These are phyloP conservation scores for Allomyces macrogynus DNA, from an alignment of 192 early-diverging fungal genomes.

Conservation along the genomic window DNA sequence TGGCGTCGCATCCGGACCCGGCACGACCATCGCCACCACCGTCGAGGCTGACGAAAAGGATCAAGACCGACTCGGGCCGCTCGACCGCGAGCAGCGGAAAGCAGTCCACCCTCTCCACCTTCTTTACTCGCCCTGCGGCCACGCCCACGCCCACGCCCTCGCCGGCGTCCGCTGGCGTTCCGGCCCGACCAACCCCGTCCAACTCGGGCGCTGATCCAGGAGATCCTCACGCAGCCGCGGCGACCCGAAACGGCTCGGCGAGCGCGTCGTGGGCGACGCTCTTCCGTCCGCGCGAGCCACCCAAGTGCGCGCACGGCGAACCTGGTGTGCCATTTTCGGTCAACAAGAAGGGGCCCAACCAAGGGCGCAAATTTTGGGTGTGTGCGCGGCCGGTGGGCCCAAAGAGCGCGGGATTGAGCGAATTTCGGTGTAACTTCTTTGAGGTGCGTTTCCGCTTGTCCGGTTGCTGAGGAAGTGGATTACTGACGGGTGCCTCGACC, in stretches of 20 bases:
- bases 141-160: no score
- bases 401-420: not conserved
- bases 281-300: conserved; percentile 20
- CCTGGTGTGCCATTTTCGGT: conserved; percentile 39
- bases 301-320: conserved; percentile 43
- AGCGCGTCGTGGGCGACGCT: conserved; percentile 35
- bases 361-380: conserved; percentile 42
- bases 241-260: conserved; percentile 7
- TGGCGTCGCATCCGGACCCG: no score
- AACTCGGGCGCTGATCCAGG: conserved; percentile 3
- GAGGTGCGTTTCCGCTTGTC: not conserved
- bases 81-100: no score
- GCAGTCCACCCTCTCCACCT: no score
- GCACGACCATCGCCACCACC: no score
- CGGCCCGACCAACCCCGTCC: not conserved
- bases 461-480: no score
- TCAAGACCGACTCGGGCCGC: no score
- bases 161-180: no score
- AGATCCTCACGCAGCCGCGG: not conserved
- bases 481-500: no score
- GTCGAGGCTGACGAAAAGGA: no score
- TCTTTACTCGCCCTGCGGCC: no score
- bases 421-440: not conserved
- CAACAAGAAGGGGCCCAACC: conserved; percentile 49
- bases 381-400: conserved; percentile 31